Conservation (phyloP, 208 protist genomes). For the Acanthamoeba triangularis region DNA sequence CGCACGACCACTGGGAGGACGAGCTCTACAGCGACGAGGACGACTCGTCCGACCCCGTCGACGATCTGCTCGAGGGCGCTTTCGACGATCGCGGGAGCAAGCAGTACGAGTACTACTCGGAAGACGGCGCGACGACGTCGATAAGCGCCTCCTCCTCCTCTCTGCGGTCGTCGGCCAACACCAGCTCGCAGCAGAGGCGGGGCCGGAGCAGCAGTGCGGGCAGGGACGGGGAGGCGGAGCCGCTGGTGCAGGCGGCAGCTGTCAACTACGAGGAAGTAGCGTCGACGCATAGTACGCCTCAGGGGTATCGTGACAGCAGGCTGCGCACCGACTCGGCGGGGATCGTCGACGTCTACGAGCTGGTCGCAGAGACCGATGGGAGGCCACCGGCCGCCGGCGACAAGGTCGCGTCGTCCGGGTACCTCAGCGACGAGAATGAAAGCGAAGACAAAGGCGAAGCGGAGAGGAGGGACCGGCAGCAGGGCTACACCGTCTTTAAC, state of each 20-base stretch:
- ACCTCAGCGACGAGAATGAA: neutral
- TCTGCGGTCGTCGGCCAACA: neutral
- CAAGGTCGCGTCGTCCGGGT: neutral
- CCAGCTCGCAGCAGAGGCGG: neutral
- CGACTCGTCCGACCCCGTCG: neutral
- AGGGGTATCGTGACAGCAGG: too few species aligned
- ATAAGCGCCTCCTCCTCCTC: neutral
- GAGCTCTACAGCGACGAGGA: conserved; percentile 63
- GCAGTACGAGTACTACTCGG: neutral
- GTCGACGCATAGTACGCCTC: neutral
- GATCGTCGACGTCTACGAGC: neutral
- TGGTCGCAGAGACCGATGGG: neutral
- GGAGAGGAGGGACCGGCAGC: neutral
- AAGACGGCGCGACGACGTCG: neutral
- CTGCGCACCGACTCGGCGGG: neutral
- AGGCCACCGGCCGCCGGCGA: neutral
- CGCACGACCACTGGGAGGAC: conserved; percentile 23
- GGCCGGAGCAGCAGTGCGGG: neutral
- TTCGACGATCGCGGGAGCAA: neutral
- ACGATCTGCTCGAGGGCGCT: neutral
- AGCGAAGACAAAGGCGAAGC: neutral
- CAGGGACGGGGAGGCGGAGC: neutral
- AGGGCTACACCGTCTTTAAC: conserved; percentile 10
- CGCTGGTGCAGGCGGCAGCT: too few species aligned
- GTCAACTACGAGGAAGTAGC: conserved; percentile 1